Evolutionary conservation across 2,329 filamentous ascomycete genomes (phyloP).

Genomic region (Epichloe sylvatica): DNA sequence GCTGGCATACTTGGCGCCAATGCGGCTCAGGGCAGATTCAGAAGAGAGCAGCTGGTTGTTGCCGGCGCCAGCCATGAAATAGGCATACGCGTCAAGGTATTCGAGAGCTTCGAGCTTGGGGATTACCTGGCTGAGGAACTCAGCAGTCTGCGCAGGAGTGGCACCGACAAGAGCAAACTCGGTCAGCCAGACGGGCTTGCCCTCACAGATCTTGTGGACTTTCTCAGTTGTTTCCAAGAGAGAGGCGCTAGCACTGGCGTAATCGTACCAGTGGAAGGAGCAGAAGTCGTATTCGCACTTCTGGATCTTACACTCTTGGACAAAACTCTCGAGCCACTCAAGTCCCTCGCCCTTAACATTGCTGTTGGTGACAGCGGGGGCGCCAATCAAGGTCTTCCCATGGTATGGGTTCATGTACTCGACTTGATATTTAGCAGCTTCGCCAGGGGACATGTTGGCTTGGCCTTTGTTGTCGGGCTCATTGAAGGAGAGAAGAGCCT

Average conservation of each 20-base stretch:
- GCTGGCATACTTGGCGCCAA: conserved; percentile 36
- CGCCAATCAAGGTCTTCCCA: conserved; percentile 39
- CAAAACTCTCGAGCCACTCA: conserved; percentile 19
- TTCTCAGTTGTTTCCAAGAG: conserved; percentile 41
- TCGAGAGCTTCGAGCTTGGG: conserved; percentile 32
- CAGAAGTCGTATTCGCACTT: conserved; percentile 45
- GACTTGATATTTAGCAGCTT: conserved; percentile 39
- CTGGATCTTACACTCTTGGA: not conserved
- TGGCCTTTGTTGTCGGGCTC: conserved; percentile 52
- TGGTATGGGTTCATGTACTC: conserved; percentile 41
- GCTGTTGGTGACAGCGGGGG: conserved; percentile 49
- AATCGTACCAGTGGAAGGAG: conserved; percentile 51
- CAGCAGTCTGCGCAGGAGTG: conserved; percentile 24
- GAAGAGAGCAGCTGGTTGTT: conserved; percentile 28
- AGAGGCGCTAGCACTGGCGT: conserved; percentile 28
- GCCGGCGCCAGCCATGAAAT: conserved; percentile 34
- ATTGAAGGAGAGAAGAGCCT: conserved; percentile 54
- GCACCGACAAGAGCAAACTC: conserved; percentile 45
- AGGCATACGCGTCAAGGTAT: conserved; percentile 42
- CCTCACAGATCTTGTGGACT: conserved; percentile 31
- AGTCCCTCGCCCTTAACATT: conserved; percentile 34
- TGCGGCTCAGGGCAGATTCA: conserved; percentile 26
- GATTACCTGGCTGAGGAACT: conserved; percentile 37
- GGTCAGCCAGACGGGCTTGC: conserved; percentile 46
- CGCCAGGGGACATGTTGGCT: conserved; percentile 39